Base-by-base conservation (phyloP, 352 stramenopile species). In the Pilasporangium apinafurcum region DNA sequence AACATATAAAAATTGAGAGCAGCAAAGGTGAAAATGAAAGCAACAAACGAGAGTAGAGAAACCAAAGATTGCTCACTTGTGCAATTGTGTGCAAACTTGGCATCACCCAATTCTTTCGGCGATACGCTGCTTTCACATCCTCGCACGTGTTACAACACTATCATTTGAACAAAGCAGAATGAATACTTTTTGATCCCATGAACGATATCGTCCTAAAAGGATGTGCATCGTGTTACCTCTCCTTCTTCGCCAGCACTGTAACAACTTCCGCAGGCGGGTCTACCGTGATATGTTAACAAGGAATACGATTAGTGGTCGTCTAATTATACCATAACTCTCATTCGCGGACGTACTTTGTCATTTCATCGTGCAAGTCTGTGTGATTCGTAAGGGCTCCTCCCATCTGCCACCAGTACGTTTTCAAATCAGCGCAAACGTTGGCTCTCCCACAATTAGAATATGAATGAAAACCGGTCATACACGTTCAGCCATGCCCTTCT, bases 81-180 rank as follows among this genome's bases (percentile, higher is more conserved):
- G 59, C 16, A 22, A 91, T 55, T 5, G 71, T 87, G 46, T 93
- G 81, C 6, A 93, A 51, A 55, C 81, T 93, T 8, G 78, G 78
- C 58, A 91, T 65, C 47, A 82, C 60, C 81, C 81, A 93, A 39
- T 73, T 75, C 50, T 75, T 84, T 18, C 61, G 62, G 10, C 48
- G 50, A 44, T 93, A 91, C 9, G 74, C 78, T 12, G 51, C 55
- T 40, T 83, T 85, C 38, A 86, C 70, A 26, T 62, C 56, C 9
- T 82, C 65, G 25, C 74, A 86, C 34, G 74, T 80, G 48, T 86
- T 75, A 47, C 74, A 86, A 58, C 74, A 86, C 68, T 79, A 24
- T 22, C 5, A 8, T n/a, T 26, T 40, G 2, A 49, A 34, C 12
- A 45, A 10, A 35, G 6, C 18, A 51, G 17, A 31, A 41, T 6